Evolutionary conservation across 2,329 filamentous ascomycete genomes (phyloP), one percentile per base, ranked within the genome.

Genomic region (Pseudogymnoascus sp.): DNA sequence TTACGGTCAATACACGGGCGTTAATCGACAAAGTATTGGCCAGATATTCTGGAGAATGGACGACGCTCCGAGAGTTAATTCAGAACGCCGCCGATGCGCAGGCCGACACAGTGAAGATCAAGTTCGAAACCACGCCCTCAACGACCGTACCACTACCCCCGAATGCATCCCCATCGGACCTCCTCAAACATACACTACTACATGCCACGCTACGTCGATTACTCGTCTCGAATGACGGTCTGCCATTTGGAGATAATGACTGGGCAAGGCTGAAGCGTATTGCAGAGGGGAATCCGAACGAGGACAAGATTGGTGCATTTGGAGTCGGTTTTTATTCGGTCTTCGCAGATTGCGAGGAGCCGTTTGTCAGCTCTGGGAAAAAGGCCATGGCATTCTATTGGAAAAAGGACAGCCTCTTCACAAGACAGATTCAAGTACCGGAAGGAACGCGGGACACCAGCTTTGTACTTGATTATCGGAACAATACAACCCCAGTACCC

Each of bases 311-410:
- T 69, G 94, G 94, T 60, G 95, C 94, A 3, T 99, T 99, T 72
- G 94, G 94, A 66, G 94, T 99, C 33, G 94, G 94, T 2, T 99
- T 99, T 77, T 99, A 99, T 80, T 96, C 90, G 72, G 93, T 97
- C 38, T 99, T 99, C 73, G 90, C 94, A 64, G 94, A 99, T 72
- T 99, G 93, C 72, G 95, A 99, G 74, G 91, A 97, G 68, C 94
- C 94, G 0, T 97, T 99, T 71, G 89, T 99, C 66, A 94, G 91
- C 66, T 97, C 93, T 0, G 94, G 94, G 0, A 84, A 82, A 64
- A 87, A 96, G 74, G 92, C 91, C 37, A 97, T 99, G 90, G 93
- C 93, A 0, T 99, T 99, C 71, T 99, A 97, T 77, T 99, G 94
- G 95, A 97, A 97, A 74, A 92, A 89, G n/a, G 97, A 97, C 73